Percentiles rank a stretch among this genome's conserved stretches.
phyloP scores from a whole-genome alignment of 352 stramenopile genomes.

The Phytophthora syringae region DNA sequence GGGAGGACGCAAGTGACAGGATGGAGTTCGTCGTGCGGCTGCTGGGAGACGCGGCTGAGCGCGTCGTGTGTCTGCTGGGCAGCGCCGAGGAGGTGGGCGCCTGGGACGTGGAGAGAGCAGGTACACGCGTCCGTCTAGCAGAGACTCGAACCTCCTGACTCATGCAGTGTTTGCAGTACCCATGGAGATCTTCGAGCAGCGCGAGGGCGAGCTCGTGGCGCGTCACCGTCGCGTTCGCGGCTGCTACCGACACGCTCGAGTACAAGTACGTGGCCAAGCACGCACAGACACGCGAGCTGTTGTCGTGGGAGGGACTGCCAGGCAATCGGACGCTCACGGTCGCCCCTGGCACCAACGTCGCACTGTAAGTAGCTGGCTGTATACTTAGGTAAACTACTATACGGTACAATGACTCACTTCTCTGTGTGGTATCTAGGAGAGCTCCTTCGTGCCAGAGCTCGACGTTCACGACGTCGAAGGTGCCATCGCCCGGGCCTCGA shows the following conservation, averaged over 20 bases:
- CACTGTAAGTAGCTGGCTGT: slow-evolving; percentile 47
- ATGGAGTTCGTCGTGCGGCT: slow-evolving; percentile 51
- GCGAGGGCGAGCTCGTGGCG: slow-evolving; percentile 50
- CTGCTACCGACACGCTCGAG: slow-evolving; percentile 46
- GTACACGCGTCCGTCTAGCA: slow-evolving; percentile 19
- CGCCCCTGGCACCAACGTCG: slow-evolving; percentile 50
- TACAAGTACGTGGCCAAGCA: slow-evolving; percentile 85
- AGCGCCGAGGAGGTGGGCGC: slow-evolving; percentile 59
- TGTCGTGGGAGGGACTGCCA: slow-evolving; percentile 79
- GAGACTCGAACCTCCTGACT: neutral
- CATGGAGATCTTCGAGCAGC: slow-evolving; percentile 43
- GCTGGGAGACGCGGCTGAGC: slow-evolving; percentile 32
- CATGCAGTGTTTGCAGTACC: slow-evolving; percentile 40
- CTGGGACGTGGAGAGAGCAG: slow-evolving; percentile 64
- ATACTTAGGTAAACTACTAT: neutral
- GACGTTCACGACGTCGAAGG: slow-evolving; percentile 46
- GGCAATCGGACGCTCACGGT: slow-evolving; percentile 71
- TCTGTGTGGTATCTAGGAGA: slow-evolving; percentile 7
- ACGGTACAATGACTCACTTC: slow-evolving; percentile 4
- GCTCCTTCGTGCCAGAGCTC: slow-evolving; percentile 55
- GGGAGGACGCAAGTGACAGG: no score
- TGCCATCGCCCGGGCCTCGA: slow-evolving; percentile 51
- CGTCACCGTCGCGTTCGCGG: slow-evolving; percentile 39
- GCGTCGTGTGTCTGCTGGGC: slow-evolving; percentile 59
- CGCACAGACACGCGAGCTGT: slow-evolving; percentile 36